Base-by-base conservation (phyloP, 2,329 filamentous ascomycete species). In the Bisporella sp. region DNA sequence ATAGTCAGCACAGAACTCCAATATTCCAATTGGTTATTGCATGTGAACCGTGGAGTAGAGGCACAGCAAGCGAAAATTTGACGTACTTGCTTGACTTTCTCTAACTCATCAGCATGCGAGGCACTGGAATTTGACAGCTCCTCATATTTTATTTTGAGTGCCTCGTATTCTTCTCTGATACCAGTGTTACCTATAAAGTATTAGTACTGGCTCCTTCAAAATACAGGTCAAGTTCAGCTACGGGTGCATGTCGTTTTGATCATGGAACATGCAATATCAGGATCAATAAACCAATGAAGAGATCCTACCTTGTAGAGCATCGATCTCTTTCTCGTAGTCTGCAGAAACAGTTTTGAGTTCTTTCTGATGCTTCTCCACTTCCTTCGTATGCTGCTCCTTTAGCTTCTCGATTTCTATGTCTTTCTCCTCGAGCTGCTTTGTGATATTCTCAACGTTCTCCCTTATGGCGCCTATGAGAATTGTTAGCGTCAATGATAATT, bases 261-360 rank as follows among this genome's bases (percentile, higher is more conserved):
- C 21, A 21, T 21, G 21, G 21, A 21, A 21, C 21, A 21, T 21
- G 21, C 21, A 21, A 21, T 21, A 21, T 21, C 21, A 21, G 21
- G 21, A 21, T 21, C 21, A 21, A 21, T 21, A 21, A 21, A 21
- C 21, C 21, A 2, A 21, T 9, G 35, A n/a, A 39, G n/a, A 39
- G 3, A 39, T 9, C 35, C n/a, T n/a, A n/a, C 40, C 42, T 50
- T 76, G 75, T 12, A 84, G 73, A 51, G 76, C 76, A 60, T 84
- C 80, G 48, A 85, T 83, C 63, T 84, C 80, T n/a, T 75, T 72
- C 62, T 84, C 77, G 56, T 82, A 82, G 57, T 84, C 80, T 55
- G 77, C 70, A 1, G 79, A 79, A 49, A 84, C 65, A 53, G 73
- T 74, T 63, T 77, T 72, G 57, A 85, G 71, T 61, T 80, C 77